Evolutionary conservation across 768 basidiomycete genomes (phyloP).

Genomic region (Leccinum pellstonianum): DNA sequence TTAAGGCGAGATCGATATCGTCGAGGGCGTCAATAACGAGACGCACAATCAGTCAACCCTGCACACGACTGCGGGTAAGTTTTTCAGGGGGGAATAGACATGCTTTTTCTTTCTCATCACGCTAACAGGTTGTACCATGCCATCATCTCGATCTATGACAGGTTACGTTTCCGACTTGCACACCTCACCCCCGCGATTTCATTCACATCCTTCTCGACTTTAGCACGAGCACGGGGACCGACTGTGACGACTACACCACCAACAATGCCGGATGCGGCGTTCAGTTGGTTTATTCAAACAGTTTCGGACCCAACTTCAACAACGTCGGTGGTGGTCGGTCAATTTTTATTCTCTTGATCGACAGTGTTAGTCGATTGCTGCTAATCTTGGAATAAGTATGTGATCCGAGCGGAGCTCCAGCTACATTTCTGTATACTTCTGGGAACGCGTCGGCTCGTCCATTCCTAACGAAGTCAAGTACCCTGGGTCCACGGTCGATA

Average conservation of each 20-base stretch:
- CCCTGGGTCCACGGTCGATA: too few relatives aligned
- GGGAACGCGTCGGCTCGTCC: constrained; percentile 36
- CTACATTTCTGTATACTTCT: constrained; percentile 40
- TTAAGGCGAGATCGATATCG: constrained; percentile 34
- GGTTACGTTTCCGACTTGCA: constrained; percentile 27
- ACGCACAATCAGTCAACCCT: constrained; percentile 30
- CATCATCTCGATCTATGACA: constrained; percentile 26
- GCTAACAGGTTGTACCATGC: constrained; percentile 31
- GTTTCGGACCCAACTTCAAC: constrained; percentile 38
- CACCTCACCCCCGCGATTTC: background rate
- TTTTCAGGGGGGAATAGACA: background rate
- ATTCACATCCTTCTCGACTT: background rate
- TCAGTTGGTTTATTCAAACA: constrained; percentile 20
- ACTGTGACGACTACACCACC: constrained; percentile 29
- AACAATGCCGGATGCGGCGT: constrained; percentile 37
- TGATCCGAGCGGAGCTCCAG: constrained; percentile 27
- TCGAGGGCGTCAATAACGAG: constrained; percentile 34
- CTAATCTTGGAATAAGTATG: constrained; percentile 31
- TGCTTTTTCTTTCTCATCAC: background rate
- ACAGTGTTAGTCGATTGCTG: background rate
- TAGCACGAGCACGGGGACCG: constrained; percentile 15
- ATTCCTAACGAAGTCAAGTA: constrained; percentile 36
- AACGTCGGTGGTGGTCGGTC: constrained; percentile 38
- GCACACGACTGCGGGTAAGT: constrained; percentile 27
- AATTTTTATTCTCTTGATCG: background rate